Evolutionary conservation across 768 basidiomycete species (phyloP).

Genomic region (Suillus placidus): DNA sequence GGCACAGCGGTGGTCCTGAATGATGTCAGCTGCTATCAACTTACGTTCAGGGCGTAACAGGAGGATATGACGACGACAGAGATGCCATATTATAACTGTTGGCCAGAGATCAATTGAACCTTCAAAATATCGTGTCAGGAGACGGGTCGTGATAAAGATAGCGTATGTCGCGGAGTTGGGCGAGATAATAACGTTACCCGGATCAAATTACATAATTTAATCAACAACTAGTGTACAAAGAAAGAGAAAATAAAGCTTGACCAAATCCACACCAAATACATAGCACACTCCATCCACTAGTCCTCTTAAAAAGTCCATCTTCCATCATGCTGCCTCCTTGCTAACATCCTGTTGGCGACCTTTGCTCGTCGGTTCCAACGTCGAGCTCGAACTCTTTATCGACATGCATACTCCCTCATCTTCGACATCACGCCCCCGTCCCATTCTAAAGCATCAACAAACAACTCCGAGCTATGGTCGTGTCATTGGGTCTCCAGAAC

Average conservation of each 20-base stretch:
- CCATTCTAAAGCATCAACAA: constrained; percentile 58
- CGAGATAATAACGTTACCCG: constrained; percentile 10
- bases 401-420: constrained; percentile 17
- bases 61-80: background rate
- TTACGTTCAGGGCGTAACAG: constrained; percentile 8
- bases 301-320: constrained; percentile 12
- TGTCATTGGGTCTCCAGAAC: constrained; percentile 25
- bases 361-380: constrained; percentile 12
- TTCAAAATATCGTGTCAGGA: background rate
- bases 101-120: background rate
- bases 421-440: constrained; percentile 39
- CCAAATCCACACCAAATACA: constrained; percentile 19
- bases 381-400: constrained; percentile 1
- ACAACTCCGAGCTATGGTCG: constrained; percentile 23
- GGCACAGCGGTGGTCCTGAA: constrained; percentile 2
- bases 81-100: background rate
- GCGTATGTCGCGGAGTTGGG: background rate
- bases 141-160: background rate
- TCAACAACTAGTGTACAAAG: constrained; percentile 5
- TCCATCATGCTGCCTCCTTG: constrained; percentile 15
- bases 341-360: constrained; percentile 16
- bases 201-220: constrained; percentile 14
- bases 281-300: constrained; percentile 16
- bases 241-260: constrained; percentile 12
- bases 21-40: constrained; percentile 10